Percentiles rank a stretch among this genome's conserved stretches.
Evolutionary conservation across 2,329 filamentous ascomycete genomes (phyloP).

Genomic region (Malbranchea cinnamomea): DNA sequence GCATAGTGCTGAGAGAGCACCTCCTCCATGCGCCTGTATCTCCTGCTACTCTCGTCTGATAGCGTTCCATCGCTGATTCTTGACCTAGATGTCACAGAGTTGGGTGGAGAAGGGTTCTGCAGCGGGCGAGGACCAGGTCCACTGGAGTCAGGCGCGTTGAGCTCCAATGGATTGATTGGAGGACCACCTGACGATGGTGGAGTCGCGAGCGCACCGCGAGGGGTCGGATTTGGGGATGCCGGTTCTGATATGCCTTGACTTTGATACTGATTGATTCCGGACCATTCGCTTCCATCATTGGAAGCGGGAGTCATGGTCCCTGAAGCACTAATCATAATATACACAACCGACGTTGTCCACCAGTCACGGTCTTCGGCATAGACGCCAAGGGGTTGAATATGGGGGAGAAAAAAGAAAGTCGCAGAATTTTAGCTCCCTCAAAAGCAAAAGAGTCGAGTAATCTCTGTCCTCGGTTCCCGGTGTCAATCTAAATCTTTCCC

Average conservation of each 20-base stretch:
- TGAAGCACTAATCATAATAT: constrained; percentile 55
- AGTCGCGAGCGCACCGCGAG: constrained; percentile 41
- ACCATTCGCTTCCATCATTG: constrained; percentile 70
- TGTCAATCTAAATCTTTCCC: too few species aligned
- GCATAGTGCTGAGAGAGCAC: constrained; percentile 68
- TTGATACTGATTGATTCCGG: constrained; percentile 53
- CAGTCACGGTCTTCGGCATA: too few species aligned
- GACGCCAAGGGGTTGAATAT: too few species aligned
- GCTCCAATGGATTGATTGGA: constrained; percentile 19
- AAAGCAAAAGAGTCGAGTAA: too few species aligned
- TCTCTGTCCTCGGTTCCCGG: too few species aligned
- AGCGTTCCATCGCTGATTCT: constrained; percentile 63
- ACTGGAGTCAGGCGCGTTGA: constrained; percentile 9
- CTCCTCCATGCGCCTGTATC: constrained; percentile 46
- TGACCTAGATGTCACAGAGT: constrained; percentile 55
- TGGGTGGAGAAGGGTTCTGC: constrained; percentile 65
- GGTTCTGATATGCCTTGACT: constrained; percentile 29
- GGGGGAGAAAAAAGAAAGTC: too few species aligned
- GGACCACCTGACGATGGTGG: constrained; percentile 49
- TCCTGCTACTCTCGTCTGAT: constrained; percentile 49
- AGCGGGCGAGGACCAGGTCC: constrained; percentile 33
- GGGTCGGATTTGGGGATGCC: constrained; percentile 35
- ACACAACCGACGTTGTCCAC: too few species aligned
- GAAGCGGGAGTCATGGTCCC: constrained; percentile 70
- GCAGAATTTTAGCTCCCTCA: too few species aligned